Base-by-base conservation (phyloP, 768 basidiomycete species). In the Kwoniella europaea region DNA sequence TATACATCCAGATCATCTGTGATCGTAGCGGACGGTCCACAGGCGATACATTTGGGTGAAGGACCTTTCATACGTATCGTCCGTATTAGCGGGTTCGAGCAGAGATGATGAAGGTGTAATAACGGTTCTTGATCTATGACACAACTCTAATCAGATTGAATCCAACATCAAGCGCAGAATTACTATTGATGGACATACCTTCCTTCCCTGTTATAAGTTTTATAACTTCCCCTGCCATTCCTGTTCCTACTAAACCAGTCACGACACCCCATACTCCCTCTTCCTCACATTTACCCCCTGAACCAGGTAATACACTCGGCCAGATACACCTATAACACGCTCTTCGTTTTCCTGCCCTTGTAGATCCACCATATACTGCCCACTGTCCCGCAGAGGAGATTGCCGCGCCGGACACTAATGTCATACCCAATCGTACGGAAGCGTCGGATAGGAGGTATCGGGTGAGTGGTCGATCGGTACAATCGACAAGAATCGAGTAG, bases 281-380 rank as follows among this genome's bases (percentile, higher is more conserved):
- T 79, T 97, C 94, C 76, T 91, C 93, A 74, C 97, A 99, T 10
- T 90, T 89, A 29, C 86, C 86, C 65, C 88, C 88, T 27, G 71
- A 58, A 20, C 76, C 76, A 4, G 89, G 86, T 1, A 94, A 89
- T 1, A 93, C 89, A 63, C 86, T 88, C 0, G 96, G 95, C 82
- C 94, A 98, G 54, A 98, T 83, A 81, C 97, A 98, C 16, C 97
- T 88, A 83, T 96, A 98, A 83, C 97, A 99, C 0, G 94, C 95
- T 1, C 93, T 90, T 35, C 88, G 84, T 20, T 85, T 82, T 6
- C 87, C 88, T 65, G n/a, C 27, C 29, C 27, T 54, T 65, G n/a
- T 50, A 6, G 44, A n/a, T 67, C 74, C 71, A 54, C 78, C 69
- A 76, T 83, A 85, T 0, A 82, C 78, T 1, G 83, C 82, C 75